Evolutionary conservation across 139 green algal species (phyloP).

Genomic region (Micractinium sp.): DNA sequence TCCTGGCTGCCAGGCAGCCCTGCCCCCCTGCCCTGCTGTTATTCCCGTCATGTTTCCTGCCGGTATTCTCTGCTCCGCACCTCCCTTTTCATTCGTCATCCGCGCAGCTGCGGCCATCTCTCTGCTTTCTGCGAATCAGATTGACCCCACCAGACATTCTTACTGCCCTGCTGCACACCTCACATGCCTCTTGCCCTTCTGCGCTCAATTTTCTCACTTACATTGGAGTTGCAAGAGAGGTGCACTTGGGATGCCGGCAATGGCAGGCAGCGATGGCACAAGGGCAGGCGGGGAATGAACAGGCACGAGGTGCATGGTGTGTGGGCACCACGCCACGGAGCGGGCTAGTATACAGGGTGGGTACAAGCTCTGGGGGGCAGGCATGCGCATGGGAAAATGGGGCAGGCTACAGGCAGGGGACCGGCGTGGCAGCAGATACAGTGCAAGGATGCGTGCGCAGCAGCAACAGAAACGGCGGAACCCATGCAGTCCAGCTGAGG

Average conservation of each 20-base stretch:
- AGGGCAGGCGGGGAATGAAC: background rate
- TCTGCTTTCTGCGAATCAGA: background rate
- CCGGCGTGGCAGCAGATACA: background rate
- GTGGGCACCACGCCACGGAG: background rate
- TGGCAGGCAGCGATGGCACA: background rate
- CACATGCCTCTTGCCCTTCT: background rate
- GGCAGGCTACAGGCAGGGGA: background rate
- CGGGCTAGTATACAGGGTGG: background rate
- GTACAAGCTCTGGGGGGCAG: background rate
- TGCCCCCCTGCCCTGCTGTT: no score
- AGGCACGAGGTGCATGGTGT: background rate
- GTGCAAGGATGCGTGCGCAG: background rate
- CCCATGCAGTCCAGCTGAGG: background rate
- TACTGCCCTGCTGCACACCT: no score
- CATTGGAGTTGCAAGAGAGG: background rate
- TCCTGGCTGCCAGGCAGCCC: no score
- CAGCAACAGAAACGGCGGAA: background rate
- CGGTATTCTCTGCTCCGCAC: background rate
- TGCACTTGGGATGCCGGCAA: background rate
- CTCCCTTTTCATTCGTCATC: background rate
- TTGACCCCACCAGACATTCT: no score
- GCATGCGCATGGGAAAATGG: background rate
- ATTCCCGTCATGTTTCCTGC: background rate
- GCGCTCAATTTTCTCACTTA: no score
- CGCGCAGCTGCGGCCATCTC: background rate